Base-by-base conservation (phyloP, 1,139 yeast genomes). In the Blastobotrys arbuscula region DNA sequence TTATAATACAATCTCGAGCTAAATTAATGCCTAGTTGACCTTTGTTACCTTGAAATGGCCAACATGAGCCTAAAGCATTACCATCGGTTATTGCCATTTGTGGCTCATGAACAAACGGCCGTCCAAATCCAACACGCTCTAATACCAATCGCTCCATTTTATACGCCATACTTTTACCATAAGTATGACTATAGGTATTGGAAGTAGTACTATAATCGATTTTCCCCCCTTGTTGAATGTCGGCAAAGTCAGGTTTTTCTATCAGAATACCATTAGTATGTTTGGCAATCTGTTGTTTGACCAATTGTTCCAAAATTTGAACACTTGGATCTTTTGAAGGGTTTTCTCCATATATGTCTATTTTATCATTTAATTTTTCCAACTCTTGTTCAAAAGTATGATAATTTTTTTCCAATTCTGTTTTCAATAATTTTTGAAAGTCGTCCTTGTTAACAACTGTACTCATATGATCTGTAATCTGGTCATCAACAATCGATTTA, bases 31-130 rank as follows among this genome's bases (percentile, higher is more conserved):
- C 70, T 33, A 68, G 52, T 8, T 49, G 55, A 10, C 70, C 71
- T 13, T 48, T 36, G 2, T 50, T 45, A 1, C 71, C 70, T 10
- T 60, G 55, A 45, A 68, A 60, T 21, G 71, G 64, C 72, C 72
- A 68, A 52, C 71, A 68, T 42, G 56, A 56, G 5, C 70, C 71
- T 2, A 59, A 55, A 13, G 58, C 53, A 18, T 53, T 50, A 2
- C 57, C 59, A 2, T 61, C 55, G 23, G 52, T 50, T 13, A 67
- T 55, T 2, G 66, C 67, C 30, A 54, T 57, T 30, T 55, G 59
- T 9, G 66, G 62, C 6, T 57, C 54, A 36, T 60, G 51, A 10
- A 60, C 52, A 20, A 50, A 49, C 39, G 55, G 51, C 7, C 56
- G 53, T 6, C 63, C 64, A 33, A 60, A 49, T 21, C 63, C 64